Conservation (phyloP, 1,284 basidiomycete species). For the Erythrobasidium hasegawianum region DNA sequence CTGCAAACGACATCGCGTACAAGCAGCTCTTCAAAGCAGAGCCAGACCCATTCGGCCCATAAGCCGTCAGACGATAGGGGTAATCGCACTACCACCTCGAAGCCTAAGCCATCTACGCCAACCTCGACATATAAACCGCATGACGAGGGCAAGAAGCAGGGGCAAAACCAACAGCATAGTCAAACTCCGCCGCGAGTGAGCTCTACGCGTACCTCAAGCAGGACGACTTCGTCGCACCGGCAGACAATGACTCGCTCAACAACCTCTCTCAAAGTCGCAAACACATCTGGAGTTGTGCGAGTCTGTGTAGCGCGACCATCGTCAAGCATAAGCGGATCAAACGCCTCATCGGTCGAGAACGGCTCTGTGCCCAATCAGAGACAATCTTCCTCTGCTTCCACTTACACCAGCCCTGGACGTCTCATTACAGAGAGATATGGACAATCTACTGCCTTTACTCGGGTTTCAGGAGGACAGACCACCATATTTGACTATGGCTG, state of each 20-base stretch:
- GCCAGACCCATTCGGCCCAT: no score
- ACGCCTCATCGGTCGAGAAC: not conserved
- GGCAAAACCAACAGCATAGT: no score
- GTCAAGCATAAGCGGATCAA: not conserved
- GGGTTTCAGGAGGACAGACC: not conserved
- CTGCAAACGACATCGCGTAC: no score
- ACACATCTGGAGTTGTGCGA: not conserved
- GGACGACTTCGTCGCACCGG: not conserved
- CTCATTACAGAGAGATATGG: no score
- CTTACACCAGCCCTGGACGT: not conserved
- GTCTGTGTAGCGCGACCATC: not conserved
- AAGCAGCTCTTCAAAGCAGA: no score
- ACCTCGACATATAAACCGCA: no score
- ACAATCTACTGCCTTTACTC: not conserved
- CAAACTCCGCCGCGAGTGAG: no score
- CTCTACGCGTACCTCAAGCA: not conserved
- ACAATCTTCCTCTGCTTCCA: not conserved
- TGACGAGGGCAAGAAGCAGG: no score
- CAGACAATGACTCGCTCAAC: not conserved
- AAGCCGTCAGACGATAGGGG: no score
- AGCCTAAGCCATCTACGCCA: no score
- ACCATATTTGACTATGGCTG: not conserved
- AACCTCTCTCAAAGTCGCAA: not conserved
- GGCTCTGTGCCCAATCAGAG: not conserved
- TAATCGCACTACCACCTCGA: no score